Evolutionary conservation across 2,329 filamentous ascomycete species (phyloP).

Genomic region (Claviceps monticola): DNA sequence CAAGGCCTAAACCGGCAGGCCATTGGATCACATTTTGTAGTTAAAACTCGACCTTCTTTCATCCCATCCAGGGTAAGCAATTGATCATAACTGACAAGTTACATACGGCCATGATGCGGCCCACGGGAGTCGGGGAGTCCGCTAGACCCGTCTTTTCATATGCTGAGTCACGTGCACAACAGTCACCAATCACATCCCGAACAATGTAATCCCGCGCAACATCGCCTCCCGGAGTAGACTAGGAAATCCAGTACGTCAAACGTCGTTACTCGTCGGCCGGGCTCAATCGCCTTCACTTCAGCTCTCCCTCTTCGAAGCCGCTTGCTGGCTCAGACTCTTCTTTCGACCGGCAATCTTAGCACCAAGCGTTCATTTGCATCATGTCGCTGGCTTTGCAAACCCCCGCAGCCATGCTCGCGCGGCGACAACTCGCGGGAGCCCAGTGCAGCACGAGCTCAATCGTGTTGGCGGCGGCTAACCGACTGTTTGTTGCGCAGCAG

Average conservation of each 20-base stretch:
- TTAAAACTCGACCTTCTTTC: no score
- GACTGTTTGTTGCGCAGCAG: conserved; percentile 5
- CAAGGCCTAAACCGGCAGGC: no score
- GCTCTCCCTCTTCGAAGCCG: conserved; percentile 3
- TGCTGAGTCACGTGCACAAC: neutral
- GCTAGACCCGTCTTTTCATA: neutral
- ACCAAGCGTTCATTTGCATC: neutral
- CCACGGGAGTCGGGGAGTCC: no score
- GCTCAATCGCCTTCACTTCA: conserved; percentile 13
- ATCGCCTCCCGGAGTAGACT: conserved; percentile 5
- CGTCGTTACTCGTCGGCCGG: neutral
- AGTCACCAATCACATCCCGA: conserved; percentile 21
- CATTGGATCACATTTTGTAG: no score
- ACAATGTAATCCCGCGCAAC: conserved; percentile 27
- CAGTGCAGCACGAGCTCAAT: conserved; percentile 10
- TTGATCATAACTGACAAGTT: no score
- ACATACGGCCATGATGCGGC: no score
- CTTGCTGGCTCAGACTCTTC: neutral
- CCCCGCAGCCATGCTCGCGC: conserved; percentile 21
- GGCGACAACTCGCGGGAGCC: conserved; percentile 20
- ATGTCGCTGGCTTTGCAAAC: conserved; percentile 21
- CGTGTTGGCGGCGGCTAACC: conserved; percentile 11
- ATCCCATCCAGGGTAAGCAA: no score
- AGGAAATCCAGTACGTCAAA: conserved; percentile 5
- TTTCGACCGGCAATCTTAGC: neutral